Evolutionary conservation across 176 grass and related monocot genomes (phyloP), one percentile per base, ranked within the genome.

Genomic region (Avena atlantica): DNA sequence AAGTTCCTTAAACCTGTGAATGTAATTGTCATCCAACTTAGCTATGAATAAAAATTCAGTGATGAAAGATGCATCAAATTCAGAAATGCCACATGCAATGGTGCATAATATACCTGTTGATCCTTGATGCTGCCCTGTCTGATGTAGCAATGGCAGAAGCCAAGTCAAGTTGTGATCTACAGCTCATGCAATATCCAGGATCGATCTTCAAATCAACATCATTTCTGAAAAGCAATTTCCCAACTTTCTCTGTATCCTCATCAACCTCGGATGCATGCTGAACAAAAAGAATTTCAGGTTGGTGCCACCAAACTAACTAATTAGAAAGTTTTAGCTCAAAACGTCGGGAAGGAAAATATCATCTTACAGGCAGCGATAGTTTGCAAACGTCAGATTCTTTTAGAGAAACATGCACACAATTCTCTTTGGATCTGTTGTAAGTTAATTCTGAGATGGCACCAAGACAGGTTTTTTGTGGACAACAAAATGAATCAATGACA

Each of bases 101-200:
- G 20, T 80, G 58, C 12, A 70, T 42, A 70, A 57, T 4, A 63
- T 90, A 95, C 96, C 80, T 85, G 69, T 90, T 62, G 50, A 95
- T 88, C 36, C 62, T 92, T 83, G 87, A 74, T 62, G 76, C 72
- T 76, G 80, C 89, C 50, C 50, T 85, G 23, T 90, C 76, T 67
- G 93, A 93, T 61, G 27, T 89, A 78, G 81, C 78, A 81, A 81
- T 76, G 64, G 79, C 87, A 76, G 59, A 88, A 74, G 76, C 53
- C 76, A 98, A 62, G 40, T 98, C 77, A 76, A 90, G 48, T 44
- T 78, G 82, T 31, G 85, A 89, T 47, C 86, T 82, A 85, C 96
- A 98, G 79, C 81, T 92, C 81, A 92, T 86, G 89, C 96, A 98
- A 89, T 75, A 89, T 76, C 90, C 96, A 90, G 85, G 85, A 89